Evolutionary conservation across 225 moss, liverwort and hornwort genomes (phyloP), one percentile per base, ranked within the genome.

Genomic region (Sphagnum contortum): DNA sequence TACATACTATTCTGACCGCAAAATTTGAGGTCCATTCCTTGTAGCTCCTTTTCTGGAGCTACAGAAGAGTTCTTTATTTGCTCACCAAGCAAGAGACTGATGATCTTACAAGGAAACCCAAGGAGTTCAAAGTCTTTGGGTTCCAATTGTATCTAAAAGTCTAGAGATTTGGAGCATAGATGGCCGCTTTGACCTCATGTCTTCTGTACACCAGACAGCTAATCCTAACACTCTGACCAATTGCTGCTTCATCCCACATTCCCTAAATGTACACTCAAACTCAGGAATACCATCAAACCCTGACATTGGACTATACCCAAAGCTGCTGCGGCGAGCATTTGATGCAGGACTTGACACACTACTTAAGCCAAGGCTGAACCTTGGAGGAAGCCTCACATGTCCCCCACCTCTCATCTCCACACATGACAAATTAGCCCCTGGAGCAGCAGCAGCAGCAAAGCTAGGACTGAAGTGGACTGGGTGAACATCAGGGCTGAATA

Each of bases 161-260:
- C 57, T 67, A 67, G 56, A 67, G 49, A 48, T 57, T 57, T 59
- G 67, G 47, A 79, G 65, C 79, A 79, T 75, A 57, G 48, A 48
- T 4, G 75, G 79, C 50, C 79, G 60, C 55, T 71, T 74, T 45
- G 58, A 62, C 12, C 74, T 70, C 49, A 58, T 52, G 44, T 79
- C 78, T 3, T 65, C 67, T 1, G 70, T 71, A 48, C 78, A 79
- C 53, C 61, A 51, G 7, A 74, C 13, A 11, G 78, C 78, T 59
- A 74, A 44, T 49, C 71, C 50, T 51, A 74, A 11, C 8, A 55
- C 44, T 56, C 55, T 45, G 44, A 71, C 69, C 48, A 74, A 61
- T 29, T 71, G 49, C 57, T 48, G 57, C 50, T 67, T 67, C 57
- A 57, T 67, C 57, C 13, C 57, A 2, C 4, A 48, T n/a, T 67